Conservation (phyloP, 2,329 filamentous ascomycete species). For the Paraconiothyrium sp. region DNA sequence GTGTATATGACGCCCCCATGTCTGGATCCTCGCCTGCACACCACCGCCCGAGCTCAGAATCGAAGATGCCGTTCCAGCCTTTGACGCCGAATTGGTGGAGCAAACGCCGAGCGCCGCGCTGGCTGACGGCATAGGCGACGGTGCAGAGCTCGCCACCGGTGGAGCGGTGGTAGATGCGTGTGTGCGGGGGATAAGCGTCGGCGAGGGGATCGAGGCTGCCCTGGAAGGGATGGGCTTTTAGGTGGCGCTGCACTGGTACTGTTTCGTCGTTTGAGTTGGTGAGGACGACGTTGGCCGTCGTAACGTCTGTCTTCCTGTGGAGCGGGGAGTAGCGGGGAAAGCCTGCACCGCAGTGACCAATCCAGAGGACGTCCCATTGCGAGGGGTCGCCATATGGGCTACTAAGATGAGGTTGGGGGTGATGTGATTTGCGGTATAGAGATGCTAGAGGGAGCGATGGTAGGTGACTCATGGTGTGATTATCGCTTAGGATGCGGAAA, state of each 20-base stretch:
- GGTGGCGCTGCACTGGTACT: slow-evolving; percentile 32
- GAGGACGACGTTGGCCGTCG: slow-evolving; percentile 30
- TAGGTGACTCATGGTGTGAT: slow-evolving; percentile 32
- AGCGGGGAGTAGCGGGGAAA: slow-evolving; percentile 33
- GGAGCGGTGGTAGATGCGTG: slow-evolving; percentile 39
- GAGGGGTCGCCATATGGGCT: slow-evolving; percentile 43
- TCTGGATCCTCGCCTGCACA: slow-evolving; percentile 39
- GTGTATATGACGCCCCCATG: slow-evolving; percentile 18
- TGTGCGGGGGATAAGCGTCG: slow-evolving; percentile 36
- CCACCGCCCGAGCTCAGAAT: slow-evolving; percentile 40
- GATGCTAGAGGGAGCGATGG: slow-evolving; percentile 33
- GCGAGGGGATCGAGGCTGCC: slow-evolving; percentile 35
- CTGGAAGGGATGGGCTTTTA: slow-evolving; percentile 46
- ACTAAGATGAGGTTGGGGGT: slow-evolving; percentile 13
- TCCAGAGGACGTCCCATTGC: slow-evolving; percentile 54
- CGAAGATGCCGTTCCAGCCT: slow-evolving; percentile 43
- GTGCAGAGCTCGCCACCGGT: slow-evolving; percentile 42
- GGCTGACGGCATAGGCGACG: slow-evolving; percentile 40
- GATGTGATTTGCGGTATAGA: slow-evolving; percentile 20
- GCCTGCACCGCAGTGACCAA: slow-evolving; percentile 47
- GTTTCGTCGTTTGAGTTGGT: slow-evolving; percentile 35
- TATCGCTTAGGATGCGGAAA: slow-evolving; percentile 36
- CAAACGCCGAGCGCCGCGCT: slow-evolving; percentile 41
- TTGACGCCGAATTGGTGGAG: slow-evolving; percentile 42
- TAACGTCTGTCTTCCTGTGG: slow-evolving; percentile 23